phyloP scores from a whole-genome alignment of 441 rosid genomes.

The Populus hybrid region DNA sequence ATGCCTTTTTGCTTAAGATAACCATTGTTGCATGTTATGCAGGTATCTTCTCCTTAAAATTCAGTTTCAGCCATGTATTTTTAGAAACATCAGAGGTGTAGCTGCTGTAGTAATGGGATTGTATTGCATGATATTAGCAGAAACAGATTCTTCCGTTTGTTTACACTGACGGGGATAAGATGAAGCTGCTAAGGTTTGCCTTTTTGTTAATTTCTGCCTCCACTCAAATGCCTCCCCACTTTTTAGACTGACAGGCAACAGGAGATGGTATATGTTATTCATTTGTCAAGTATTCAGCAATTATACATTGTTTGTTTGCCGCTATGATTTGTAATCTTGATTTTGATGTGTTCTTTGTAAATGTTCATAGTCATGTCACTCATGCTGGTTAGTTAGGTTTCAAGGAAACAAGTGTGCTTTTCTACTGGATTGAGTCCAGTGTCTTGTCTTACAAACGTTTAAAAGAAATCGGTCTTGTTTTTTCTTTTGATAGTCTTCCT shows the following conservation, averaged over 20 bases:
- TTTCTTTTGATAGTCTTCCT: not conserved
- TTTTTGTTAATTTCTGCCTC: slow-evolving; percentile 31
- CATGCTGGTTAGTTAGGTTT: not conserved
- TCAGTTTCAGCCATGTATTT: slow-evolving; percentile 20
- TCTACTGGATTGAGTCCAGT: not conserved
- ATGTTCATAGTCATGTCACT: not conserved
- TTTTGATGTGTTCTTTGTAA: not conserved
- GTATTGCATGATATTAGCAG: not conserved
- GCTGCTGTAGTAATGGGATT: slow-evolving; percentile 15
- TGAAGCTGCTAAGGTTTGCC: slow-evolving; percentile 21
- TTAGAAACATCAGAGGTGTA: not conserved
- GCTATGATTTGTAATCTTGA: not conserved
- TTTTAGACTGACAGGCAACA: slow-evolving; percentile 9
- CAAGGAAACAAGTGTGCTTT: not conserved
- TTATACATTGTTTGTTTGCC: slow-evolving; percentile 2
- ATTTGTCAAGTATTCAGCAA: slow-evolving; percentile 11
- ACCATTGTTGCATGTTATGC: slow-evolving; percentile 17
- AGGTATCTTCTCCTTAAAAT: slow-evolving; percentile 22
- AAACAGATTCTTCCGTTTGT: not conserved
- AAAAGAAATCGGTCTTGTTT: not conserved
- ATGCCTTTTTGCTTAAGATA: not conserved
- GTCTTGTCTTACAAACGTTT: not conserved
- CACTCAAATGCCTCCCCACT: not conserved
- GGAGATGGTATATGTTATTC: slow-evolving; percentile 16
- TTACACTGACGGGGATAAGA: slow-evolving; percentile 14